Conservation (phyloP, 345 rosid species). For the Chamaenerion angustifolium region DNA sequence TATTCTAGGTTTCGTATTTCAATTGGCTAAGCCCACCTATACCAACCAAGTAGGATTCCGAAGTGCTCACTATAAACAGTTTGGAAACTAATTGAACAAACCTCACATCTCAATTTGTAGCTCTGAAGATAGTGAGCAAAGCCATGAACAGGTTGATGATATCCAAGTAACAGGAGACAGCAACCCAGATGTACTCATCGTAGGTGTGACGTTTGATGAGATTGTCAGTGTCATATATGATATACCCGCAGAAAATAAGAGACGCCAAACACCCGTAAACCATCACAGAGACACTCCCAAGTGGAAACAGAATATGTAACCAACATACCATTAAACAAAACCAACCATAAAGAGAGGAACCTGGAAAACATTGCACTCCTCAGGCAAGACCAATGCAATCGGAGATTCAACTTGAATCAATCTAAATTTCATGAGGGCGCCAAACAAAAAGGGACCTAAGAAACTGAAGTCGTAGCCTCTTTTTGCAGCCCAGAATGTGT, state of each 20-base stretch:
- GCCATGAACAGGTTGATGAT: conserved; percentile 55
- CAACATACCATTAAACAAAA: neutral
- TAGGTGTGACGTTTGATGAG: conserved; percentile 44
- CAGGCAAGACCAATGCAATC: no score
- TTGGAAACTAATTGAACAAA: no score
- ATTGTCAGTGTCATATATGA: conserved; percentile 34
- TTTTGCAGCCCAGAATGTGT: conserved; percentile 39
- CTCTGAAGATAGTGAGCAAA: conserved; percentile 24
- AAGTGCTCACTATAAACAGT: no score
- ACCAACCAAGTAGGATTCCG: no score
- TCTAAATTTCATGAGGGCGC: conserved; percentile 22
- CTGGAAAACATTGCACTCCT: no score
- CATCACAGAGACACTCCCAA: conserved; percentile 26
- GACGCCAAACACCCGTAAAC: conserved; percentile 29
- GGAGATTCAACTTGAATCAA: conserved; percentile 14
- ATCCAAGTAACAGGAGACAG: conserved; percentile 48
- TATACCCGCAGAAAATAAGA: conserved; percentile 24
- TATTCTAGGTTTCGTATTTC: no score
- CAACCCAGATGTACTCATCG: conserved; percentile 62
- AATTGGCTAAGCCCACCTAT: no score
- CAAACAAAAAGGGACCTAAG: conserved; percentile 35
- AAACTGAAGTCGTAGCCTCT: conserved; percentile 35
- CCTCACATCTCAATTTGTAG: conserved; percentile 9
- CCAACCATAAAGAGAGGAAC: neutral
- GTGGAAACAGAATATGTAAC: conserved; percentile 23